These are phyloP conservation scores for Vigna radiata DNA, from an alignment of 306 rosid genomes.

Conservation along the genomic window DNA sequence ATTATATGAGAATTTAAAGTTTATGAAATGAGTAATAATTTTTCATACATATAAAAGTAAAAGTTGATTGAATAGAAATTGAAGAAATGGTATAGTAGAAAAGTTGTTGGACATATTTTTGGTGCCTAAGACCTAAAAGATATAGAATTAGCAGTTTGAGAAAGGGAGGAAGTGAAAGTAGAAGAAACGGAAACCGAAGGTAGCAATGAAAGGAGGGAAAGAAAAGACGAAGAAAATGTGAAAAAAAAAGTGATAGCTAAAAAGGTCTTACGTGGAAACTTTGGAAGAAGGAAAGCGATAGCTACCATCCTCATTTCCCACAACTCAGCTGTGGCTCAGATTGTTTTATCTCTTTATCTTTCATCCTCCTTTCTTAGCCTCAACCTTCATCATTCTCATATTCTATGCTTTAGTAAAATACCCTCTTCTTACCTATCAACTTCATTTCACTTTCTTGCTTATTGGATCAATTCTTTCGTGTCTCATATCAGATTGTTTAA, in stretches of 20 bases:
- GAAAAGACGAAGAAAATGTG: constrained; percentile 3
- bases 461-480: too few relatives aligned
- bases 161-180: constrained; percentile 4
- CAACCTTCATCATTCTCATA: constrained; percentile 45
- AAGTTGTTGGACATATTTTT: too few relatives aligned
- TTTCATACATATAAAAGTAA: too few relatives aligned
- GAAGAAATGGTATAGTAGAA: too few relatives aligned
- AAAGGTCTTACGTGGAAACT: constrained; percentile 13
- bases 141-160: background rate
- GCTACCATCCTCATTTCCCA: constrained; percentile 53
- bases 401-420: constrained; percentile 13
- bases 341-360: constrained; percentile 84
- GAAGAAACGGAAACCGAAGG: background rate
- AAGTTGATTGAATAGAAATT: too few relatives aligned
- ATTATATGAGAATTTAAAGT: too few relatives aligned
- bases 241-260: background rate
- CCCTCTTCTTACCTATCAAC: constrained; percentile 3
- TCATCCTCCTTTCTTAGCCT: constrained; percentile 70
- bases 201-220: constrained; percentile 18
- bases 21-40: too few relatives aligned
- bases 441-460: background rate
- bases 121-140: too few relatives aligned
- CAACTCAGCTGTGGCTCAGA: constrained; percentile 62
- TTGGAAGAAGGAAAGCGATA: constrained; percentile 24
- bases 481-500: too few relatives aligned